Evolutionary conservation across 352 stramenopile genomes (phyloP).

Genomic region (Pythium vanterpoolii): DNA sequence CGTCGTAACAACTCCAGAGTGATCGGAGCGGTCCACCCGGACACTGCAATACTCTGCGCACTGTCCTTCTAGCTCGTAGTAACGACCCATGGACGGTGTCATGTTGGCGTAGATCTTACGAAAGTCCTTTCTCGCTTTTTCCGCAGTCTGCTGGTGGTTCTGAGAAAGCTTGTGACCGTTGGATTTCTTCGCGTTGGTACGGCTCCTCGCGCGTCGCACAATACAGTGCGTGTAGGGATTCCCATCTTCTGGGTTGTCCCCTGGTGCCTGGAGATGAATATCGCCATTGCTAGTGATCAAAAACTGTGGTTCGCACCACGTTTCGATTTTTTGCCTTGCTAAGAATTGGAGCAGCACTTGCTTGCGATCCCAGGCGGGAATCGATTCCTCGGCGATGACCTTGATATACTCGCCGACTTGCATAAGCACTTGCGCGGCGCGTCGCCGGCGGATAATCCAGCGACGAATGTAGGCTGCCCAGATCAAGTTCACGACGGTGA

Average conservation of each 20-base stretch:
- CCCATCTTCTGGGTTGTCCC: not conserved
- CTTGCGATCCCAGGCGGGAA: not conserved
- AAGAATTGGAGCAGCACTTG: not conserved
- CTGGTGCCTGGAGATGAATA: not conserved
- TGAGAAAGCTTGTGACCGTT: not conserved
- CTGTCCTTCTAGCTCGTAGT: too few relatives aligned
- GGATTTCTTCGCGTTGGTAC: not conserved
- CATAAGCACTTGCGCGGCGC: constrained; percentile 23
- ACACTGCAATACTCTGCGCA: too few relatives aligned
- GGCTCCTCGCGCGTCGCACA: not conserved
- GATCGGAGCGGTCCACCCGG: too few relatives aligned
- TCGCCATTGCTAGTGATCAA: not conserved
- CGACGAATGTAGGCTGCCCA: constrained; percentile 28
- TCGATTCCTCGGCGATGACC: not conserved
- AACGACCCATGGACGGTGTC: not conserved
- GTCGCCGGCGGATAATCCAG: constrained; percentile 30
- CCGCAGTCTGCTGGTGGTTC: not conserved
- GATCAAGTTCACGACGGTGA: constrained; percentile 39
- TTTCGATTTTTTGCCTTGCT: not conserved
- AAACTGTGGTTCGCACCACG: not conserved
- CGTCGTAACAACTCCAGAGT: too few relatives aligned
- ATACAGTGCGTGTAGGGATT: not conserved
- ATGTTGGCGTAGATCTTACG: not conserved
- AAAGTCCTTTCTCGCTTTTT: not conserved
- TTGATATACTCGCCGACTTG: constrained; percentile 35